Evolutionary conservation across 306 rosid species (phyloP).

Genomic region (Sphenostylis stenocarpa): DNA sequence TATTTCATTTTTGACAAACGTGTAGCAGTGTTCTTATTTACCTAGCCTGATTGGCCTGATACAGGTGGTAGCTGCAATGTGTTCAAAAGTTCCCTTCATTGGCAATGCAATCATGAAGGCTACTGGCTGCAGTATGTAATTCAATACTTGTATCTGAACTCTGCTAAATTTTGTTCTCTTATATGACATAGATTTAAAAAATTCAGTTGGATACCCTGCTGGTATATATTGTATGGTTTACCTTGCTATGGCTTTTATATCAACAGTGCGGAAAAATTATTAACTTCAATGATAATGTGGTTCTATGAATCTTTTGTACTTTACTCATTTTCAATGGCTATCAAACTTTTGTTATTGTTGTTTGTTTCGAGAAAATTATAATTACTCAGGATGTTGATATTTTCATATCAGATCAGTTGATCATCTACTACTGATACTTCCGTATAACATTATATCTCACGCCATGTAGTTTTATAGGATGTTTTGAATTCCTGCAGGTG

Average conservation of each 20-base stretch:
- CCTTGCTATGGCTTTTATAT: not conserved
- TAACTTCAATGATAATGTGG: constrained; percentile 3
- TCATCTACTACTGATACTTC: constrained; percentile 7
- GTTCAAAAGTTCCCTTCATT: constrained; percentile 92
- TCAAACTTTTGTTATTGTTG: not conserved
- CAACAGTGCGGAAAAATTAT: not conserved
- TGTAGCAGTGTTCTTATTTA: not conserved
- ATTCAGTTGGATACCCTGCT: not conserved
- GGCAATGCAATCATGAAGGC: constrained; percentile 90
- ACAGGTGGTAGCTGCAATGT: constrained; percentile 95
- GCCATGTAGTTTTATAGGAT: constrained; percentile 18
- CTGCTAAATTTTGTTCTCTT: not conserved
- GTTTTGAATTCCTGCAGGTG: constrained; percentile 59
- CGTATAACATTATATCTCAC: constrained; percentile 5
- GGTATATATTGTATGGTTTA: not conserved
- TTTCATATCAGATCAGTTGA: not conserved
- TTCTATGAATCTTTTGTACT: not conserved
- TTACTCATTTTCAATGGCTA: constrained; percentile 2
- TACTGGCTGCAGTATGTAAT: constrained; percentile 71
- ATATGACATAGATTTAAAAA: not conserved
- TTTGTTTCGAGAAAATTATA: not conserved
- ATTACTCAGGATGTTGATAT: not conserved
- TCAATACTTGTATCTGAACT: not conserved
- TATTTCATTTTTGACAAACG: not conserved
- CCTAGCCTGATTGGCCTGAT: constrained; percentile 32